Evolutionary conservation across 2,329 filamentous ascomycete species (phyloP), one percentile per base, ranked within the genome.

Genomic region (Exserohilum rostratum): DNA sequence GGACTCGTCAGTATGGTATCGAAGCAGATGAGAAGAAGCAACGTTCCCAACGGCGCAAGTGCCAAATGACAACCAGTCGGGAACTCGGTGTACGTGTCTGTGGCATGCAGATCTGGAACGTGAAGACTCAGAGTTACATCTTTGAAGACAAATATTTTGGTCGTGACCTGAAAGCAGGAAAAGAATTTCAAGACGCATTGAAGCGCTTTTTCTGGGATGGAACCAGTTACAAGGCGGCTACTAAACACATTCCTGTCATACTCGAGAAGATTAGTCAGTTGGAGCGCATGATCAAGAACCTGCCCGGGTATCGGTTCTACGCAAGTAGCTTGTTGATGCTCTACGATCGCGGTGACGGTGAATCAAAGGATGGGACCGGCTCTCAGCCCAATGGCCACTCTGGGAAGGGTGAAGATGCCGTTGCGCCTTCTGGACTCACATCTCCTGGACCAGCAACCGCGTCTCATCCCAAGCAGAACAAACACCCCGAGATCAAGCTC

Each of bases 121-220:
- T 87, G 18, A 87, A 87, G 61, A 88, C 87, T 31, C 87, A 96
- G 69, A 87, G 85, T 42, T 97, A 96, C 70, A 82, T 93, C n/a
- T 99, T 98, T 71, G 90, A 96, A 72, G 95, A 99, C 82, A 99
- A 99, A 76, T 99, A 99, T 75, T 96, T 91, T 71, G 95, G 95
- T 1, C 89, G 95, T 49, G 87, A 91, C 64, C 80, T 99, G 30
- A 93, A 93, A 74, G 91, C 90, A 2, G 95, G 95, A 2, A 82
- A 84, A 3, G 91, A 98, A 70, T 98, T 99, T 68, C 90, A 96
- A 70, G 86, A 89, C 55, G 93, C 93, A 0, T 81, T 99, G 5
- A 93, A 88, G 47, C 87, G 90, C 25, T 99, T 98, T 72, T 84
- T 99, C 57, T 96, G 92, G 74, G 91, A 98, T 64, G 95, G 93